phyloP scores from a whole-genome alignment of 2,329 filamentous ascomycete genomes.

The Pezicula rhizophila region DNA sequence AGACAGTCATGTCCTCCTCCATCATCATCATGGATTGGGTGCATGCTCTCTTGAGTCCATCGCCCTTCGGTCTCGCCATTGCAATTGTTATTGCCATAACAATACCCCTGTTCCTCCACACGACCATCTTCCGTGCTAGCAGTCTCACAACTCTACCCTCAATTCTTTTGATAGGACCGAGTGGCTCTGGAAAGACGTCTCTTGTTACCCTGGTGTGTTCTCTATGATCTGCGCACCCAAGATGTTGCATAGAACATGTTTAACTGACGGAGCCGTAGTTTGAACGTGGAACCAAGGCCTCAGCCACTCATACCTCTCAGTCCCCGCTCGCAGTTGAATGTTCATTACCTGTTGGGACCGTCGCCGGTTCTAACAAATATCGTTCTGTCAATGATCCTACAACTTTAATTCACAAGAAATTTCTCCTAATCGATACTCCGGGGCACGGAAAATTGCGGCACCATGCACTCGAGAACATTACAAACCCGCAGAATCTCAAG shows the following conservation, averaged over 20 bases:
- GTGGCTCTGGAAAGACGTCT: conserved; percentile 80
- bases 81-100: conserved; percentile 65
- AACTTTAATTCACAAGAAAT: conserved; percentile 54
- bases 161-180: conserved; percentile 75
- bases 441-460: conserved; percentile 91
- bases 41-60: conserved; percentile 54
- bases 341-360: conserved; percentile 44
- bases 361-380: conserved; percentile 53
- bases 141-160: conserved; percentile 65
- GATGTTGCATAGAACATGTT: conserved; percentile 2
- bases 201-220: conserved; percentile 66
- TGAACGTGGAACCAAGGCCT: conserved; percentile 43
- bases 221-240: not conserved
- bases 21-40: conserved; percentile 27
- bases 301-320: conserved; percentile 53
- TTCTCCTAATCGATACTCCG: conserved; percentile 80
- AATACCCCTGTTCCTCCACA: conserved; percentile 72
- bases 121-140: conserved; percentile 59
- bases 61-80: conserved; percentile 55
- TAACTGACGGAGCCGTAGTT: conserved; percentile 26
- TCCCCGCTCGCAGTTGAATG: conserved; percentile 49
- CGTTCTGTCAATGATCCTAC: conserved; percentile 61
- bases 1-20: conserved; percentile 2
- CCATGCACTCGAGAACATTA: conserved; percentile 51
- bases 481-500: conserved; percentile 44